phyloP scores from a whole-genome alignment of 192 early-diverging fungal genomes.

The Coemansia sp. region DNA sequence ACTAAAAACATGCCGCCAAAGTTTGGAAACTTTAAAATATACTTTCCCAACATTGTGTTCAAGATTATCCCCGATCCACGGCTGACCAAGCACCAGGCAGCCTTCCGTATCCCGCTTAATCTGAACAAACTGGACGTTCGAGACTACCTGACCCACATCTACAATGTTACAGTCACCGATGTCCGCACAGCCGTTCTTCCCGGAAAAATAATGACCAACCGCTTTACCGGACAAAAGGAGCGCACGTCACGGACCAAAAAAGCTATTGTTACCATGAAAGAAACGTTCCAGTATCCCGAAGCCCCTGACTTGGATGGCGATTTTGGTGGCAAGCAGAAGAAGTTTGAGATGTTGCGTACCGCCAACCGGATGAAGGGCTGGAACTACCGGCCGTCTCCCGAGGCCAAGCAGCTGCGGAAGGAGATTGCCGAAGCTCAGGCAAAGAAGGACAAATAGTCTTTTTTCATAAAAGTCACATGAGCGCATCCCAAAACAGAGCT shows the following conservation, averaged over 20 bases:
- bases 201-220: slow-evolving; percentile 52
- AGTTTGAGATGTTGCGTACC: slow-evolving; percentile 27
- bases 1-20: slow-evolving; percentile 34
- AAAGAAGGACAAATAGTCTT: background rate
- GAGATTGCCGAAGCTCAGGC: slow-evolving; percentile 5
- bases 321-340: slow-evolving; percentile 39
- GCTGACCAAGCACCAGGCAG: slow-evolving; percentile 81
- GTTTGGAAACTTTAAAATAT: slow-evolving; percentile 64
- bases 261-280: slow-evolving; percentile 69
- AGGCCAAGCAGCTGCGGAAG: slow-evolving; percentile 14
- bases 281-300: slow-evolving; percentile 64
- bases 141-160: slow-evolving; percentile 81
- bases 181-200: slow-evolving; percentile 90
- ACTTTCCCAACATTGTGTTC: slow-evolving; percentile 85
- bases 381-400: slow-evolving; percentile 25
- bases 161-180: slow-evolving; percentile 77
- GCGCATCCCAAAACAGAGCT: slow-evolving; percentile 7
- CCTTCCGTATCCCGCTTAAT: slow-evolving; percentile 85
- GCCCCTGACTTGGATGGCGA: slow-evolving; percentile 45
- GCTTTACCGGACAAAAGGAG: slow-evolving; percentile 30
- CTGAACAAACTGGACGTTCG: slow-evolving; percentile 95
- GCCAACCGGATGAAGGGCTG: slow-evolving; percentile 50
- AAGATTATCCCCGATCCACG: slow-evolving; percentile 70
- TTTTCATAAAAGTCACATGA: slow-evolving; percentile 2
- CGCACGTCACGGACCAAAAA: slow-evolving; percentile 58